Evolutionary conservation across 768 basidiomycete species (phyloP), one percentile per base, ranked within the genome.

Genomic region (Hypholoma sublateritium): DNA sequence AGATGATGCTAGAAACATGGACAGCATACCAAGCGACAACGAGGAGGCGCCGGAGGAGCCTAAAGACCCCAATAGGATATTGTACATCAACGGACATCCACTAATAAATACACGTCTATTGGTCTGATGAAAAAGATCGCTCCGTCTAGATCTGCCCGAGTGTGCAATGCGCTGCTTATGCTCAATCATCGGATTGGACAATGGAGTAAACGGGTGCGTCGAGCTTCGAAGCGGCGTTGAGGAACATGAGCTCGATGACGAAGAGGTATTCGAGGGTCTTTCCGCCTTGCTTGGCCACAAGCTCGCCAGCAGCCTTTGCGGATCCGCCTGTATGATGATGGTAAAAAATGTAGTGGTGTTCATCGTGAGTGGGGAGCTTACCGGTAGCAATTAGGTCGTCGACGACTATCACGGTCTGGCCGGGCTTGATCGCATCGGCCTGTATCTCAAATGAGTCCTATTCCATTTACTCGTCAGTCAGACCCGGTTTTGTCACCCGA

Each of bases 371-470:
- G 28, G 58, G n/a, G 50, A n/a, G 59, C 80, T 42, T 60, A 91
- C 95, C 96, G 28, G 96, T 98, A 0, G 97, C 97, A 60, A 99
- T 92, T 39, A 99, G 80, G 71, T 99, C 97, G 72, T 99, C 97
- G 24, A 99, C 78, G 43, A 99, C 79, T 45, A 99, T 70, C 19
- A 95, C 93, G 58, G 77, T 89, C 69, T 95, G 88, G 25, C 94
- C 93, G 4, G 87, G 80, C 62, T 82, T 73, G 67, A 99, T 91
- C 9, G 89, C 87, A 51, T 87, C 91, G 17, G 83, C 80, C 73
- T 98, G 97, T 84, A 98, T 95, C 73, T 98, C 94, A 65, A 98
- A 97, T n/a, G 82, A 77, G 67, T 98, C 96, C 93, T 95, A 21
- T 4, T 50, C 2, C 34, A 37, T 5, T 28, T 28, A 36, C 9